Percentiles rank a stretch among this genome's conserved stretches.
phyloP scores from a whole-genome alignment of 73 alveolate genomes.

The Paramecium pentaurelia region DNA sequence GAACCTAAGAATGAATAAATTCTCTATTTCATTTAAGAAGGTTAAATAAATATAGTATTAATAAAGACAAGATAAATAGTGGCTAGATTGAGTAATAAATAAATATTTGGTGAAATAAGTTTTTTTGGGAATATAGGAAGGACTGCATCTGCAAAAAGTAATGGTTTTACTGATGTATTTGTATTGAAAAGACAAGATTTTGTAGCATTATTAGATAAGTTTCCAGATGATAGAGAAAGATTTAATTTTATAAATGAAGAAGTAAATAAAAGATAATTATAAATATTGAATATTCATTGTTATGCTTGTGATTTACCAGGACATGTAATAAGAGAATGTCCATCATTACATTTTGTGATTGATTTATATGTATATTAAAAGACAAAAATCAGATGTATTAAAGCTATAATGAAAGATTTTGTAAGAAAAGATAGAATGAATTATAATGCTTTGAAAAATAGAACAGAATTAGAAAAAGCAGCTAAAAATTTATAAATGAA shows the following conservation, averaged over 20 bases:
- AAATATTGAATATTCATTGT: constrained; percentile 1
- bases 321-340: constrained; percentile 38
- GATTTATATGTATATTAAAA: neutral
- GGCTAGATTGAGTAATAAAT: neutral
- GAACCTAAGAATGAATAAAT: constrained; percentile 69
- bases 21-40: constrained; percentile 80
- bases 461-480: neutral
- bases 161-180: constrained; percentile 44
- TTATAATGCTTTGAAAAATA: neutral
- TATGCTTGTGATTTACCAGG: constrained; percentile 44
- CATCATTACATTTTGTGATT: constrained; percentile 31
- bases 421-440: neutral
- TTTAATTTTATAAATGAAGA: neutral
- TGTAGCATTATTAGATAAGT: neutral
- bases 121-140: constrained; percentile 64
- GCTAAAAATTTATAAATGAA: neutral
- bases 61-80: constrained; percentile 48
- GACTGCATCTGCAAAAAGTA: constrained; percentile 66
- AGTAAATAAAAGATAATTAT: neutral
- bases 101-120: constrained; percentile 68
- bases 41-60: constrained; percentile 66
- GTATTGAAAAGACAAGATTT: neutral
- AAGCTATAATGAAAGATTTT: neutral
- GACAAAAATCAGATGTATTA: neutral
- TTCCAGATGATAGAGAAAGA: neutral